These are phyloP conservation scores for Jamesozyma spencerorum DNA, from an alignment of 805 yeast species.

Conservation along the genomic window DNA sequence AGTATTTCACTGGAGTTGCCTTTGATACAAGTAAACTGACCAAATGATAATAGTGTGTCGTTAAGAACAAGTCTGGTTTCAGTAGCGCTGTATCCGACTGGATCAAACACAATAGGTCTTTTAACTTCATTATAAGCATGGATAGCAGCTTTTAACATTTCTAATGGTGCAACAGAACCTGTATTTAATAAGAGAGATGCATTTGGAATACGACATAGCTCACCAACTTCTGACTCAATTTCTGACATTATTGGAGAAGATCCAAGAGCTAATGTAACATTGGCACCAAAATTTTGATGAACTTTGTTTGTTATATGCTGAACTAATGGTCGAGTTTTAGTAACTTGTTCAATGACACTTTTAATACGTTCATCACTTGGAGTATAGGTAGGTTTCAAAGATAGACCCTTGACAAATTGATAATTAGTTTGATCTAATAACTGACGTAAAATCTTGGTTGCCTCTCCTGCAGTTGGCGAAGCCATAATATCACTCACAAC, in stretches of 20 bases:
- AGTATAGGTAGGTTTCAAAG: not conserved
- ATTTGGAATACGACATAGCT: constrained; percentile 48
- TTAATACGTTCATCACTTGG: constrained; percentile 4
- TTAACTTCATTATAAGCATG: constrained; percentile 46
- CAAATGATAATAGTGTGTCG: constrained; percentile 42
- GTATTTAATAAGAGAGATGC: constrained; percentile 59
- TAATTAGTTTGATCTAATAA: constrained; percentile 16
- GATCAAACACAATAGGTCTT: constrained; percentile 70
- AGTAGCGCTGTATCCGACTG: constrained; percentile 90
- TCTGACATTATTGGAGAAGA: constrained; percentile 89
- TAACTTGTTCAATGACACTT: constrained; percentile 20
- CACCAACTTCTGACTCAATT: constrained; percentile 53
- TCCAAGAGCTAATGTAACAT: constrained; percentile 73
- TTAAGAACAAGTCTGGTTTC: constrained; percentile 43
- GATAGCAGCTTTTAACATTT: constrained; percentile 43
- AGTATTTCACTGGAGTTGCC: constrained; percentile 80
- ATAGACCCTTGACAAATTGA: constrained; percentile 6
- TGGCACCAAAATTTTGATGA: constrained; percentile 83
- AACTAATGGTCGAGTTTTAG: constrained; percentile 45
- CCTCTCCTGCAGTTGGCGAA: constrained; percentile 39
- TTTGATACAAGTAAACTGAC: constrained; percentile 59
- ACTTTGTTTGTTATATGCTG: constrained; percentile 86
- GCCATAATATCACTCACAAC: constrained; percentile 84
- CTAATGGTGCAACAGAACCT: constrained; percentile 55
- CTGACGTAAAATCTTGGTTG: constrained; percentile 35